Conservation (phyloP, 2,329 filamentous ascomycete genomes). For the Chrysosporium keratinophilum region DNA sequence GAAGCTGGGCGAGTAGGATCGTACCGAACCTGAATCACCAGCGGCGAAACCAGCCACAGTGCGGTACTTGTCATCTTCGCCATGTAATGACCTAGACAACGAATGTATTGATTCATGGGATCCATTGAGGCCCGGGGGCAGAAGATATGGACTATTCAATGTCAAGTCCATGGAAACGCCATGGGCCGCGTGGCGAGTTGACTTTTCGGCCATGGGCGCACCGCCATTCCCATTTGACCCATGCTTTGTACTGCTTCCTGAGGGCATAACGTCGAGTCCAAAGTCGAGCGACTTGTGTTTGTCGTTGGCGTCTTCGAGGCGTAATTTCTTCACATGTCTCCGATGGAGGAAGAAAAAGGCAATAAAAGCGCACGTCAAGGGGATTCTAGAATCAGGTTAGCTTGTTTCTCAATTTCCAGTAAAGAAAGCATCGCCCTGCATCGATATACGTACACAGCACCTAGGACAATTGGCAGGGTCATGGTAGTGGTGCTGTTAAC, state of each 20-base stretch:
- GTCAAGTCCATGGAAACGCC: constrained; percentile 56
- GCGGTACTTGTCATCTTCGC: constrained; percentile 77
- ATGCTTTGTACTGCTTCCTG: constrained; percentile 26
- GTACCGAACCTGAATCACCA: constrained; percentile 34
- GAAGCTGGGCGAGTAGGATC: constrained; percentile 25
- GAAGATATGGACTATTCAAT: constrained; percentile 75
- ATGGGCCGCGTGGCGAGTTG: constrained; percentile 30
- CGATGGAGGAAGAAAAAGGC: constrained; percentile 70
- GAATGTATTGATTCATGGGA: constrained; percentile 83
- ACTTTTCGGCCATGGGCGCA: constrained; percentile 26
- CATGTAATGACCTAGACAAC: constrained; percentile 62
- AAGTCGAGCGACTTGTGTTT: constrained; percentile 90
- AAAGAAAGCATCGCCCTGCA: background rate
- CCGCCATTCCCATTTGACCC: constrained; percentile 34
- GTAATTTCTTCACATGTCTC: constrained; percentile 60
- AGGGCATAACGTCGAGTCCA: constrained; percentile 53
- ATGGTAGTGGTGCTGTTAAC: constrained; percentile 43
- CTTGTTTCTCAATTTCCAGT: background rate
- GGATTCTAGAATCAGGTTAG: constrained; percentile 50
- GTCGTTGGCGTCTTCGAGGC: constrained; percentile 70
- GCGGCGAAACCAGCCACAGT: constrained; percentile 47
- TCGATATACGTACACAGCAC: constrained; percentile 53
- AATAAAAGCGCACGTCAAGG: constrained; percentile 55
- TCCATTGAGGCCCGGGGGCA: constrained; percentile 68
- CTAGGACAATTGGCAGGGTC: constrained; percentile 57